A percentile compares a stretch with the other conserved stretches of the same genome.
Evolutionary conservation across 2,329 filamentous ascomycete genomes (phyloP).

Genomic region (Verticillium longisporum): DNA sequence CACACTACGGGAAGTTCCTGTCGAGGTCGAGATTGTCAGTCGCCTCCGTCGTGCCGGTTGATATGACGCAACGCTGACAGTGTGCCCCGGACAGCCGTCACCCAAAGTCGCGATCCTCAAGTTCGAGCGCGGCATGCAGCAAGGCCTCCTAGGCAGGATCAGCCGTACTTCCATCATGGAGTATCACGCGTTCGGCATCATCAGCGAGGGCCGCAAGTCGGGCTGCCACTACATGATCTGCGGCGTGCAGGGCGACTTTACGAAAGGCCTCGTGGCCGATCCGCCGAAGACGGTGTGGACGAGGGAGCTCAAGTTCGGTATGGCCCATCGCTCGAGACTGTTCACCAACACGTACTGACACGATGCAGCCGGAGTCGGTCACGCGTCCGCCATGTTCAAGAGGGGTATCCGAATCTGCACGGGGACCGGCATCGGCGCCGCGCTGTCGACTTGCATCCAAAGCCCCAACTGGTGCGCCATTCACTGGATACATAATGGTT

Average conservation of each 20-base stretch:
- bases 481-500: not conserved
- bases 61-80: not conserved
- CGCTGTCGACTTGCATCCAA: conserved; percentile 33
- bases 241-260: conserved; percentile 32
- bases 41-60: not conserved
- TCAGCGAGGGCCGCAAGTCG: conserved; percentile 29
- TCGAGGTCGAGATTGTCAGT: conserved; percentile 30
- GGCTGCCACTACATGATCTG: conserved; percentile 32
- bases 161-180: conserved; percentile 34
- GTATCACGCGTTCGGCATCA: conserved; percentile 34
- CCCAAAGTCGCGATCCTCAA: conserved; percentile 31
- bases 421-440: conserved; percentile 32
- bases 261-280: conserved; percentile 27
- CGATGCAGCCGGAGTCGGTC: conserved; percentile 29
- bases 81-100: conserved; percentile 20
- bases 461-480: conserved; percentile 24
- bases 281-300: conserved; percentile 32
- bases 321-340: conserved; percentile 2
- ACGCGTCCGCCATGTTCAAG: conserved; percentile 35
- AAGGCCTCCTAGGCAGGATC: conserved; percentile 31
- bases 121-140: conserved; percentile 33
- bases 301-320: conserved; percentile 32
- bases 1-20: conserved; percentile 29
- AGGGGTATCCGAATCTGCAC: conserved; percentile 33
- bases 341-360: conserved; percentile 8